Evolutionary conservation across 2,329 filamentous ascomycete genomes (phyloP).

Genomic region (Diaporthe destruens): DNA sequence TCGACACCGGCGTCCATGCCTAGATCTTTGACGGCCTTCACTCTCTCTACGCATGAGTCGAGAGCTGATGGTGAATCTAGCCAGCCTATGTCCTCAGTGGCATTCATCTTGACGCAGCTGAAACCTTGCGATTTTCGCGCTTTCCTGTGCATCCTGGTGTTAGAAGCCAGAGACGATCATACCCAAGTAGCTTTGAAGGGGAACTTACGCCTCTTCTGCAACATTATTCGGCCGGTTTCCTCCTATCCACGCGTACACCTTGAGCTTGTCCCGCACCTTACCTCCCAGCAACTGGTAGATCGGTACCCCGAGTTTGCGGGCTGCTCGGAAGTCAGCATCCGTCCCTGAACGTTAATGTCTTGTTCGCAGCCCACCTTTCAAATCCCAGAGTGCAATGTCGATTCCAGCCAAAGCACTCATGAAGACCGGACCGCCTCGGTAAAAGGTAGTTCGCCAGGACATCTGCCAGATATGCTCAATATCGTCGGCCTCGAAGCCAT

Average conservation of each 20-base stretch:
- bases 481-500: slow-evolving; percentile 73
- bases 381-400: slow-evolving; percentile 77
- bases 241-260: slow-evolving; percentile 78
- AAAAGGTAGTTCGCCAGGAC: slow-evolving; percentile 74
- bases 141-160: slow-evolving; percentile 51
- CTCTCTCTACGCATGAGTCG: slow-evolving; percentile 68
- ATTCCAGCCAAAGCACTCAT: slow-evolving; percentile 78
- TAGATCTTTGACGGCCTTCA: slow-evolving; percentile 72
- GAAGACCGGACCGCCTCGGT: slow-evolving; percentile 76
- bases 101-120: slow-evolving; percentile 75
- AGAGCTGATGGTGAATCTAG: slow-evolving; percentile 72
- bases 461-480: slow-evolving; percentile 80
- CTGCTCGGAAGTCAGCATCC: slow-evolving; percentile 20
- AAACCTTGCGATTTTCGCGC: slow-evolving; percentile 67
- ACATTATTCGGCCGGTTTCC: slow-evolving; percentile 74
- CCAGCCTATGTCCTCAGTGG: slow-evolving; percentile 75
- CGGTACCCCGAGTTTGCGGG: slow-evolving; percentile 61
- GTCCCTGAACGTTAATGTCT: not conserved
- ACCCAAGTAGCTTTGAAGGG: not conserved
- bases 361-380: slow-evolving; percentile 60
- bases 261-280: slow-evolving; percentile 71
- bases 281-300: slow-evolving; percentile 75
- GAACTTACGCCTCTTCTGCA: slow-evolving; percentile 62
- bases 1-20: slow-evolving; percentile 76
- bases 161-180: not conserved